Base-by-base conservation (phyloP, 495 filamentous ascomycete species). In the Bacidia gigantensis region DNA sequence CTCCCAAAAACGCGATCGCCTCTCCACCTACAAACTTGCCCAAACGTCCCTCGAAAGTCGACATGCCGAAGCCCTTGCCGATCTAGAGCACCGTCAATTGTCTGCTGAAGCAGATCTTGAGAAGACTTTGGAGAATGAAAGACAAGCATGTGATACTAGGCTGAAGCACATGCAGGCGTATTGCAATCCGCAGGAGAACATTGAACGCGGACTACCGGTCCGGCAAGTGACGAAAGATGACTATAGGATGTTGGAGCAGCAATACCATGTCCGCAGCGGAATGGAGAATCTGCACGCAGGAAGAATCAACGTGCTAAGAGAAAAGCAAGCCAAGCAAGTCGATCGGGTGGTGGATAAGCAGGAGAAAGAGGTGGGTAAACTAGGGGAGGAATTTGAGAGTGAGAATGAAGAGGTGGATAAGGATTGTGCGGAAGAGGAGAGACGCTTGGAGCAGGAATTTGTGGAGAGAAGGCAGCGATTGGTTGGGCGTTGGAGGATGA, bases 231-330 rank as follows among this genome's bases (percentile, higher is more conserved):
- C 80, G 12, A 71, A 77, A 52, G 66, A 70, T 48, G 72, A 83
- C 52, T 62, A 71, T 38, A 67, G 73, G 39, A 83, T 87, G 60
- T 70, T 90, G 0, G 75, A 77, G 21, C 80, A 86, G 59, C 80
- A 88, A 60, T 83, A 86, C 54, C 79, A 75, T 56, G 62, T 77
- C 35, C 76, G 83, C 40, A 79, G 83, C 56, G 72, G 78, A 47
- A 81, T 89, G 78, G 78, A 80, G 46, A 73, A 77, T 11, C 75
- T 84, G 1, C 84, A 89, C 56, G 73, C 80, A 43, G 70, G 78
- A 17, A 80, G 81, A 52, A 86, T 92, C 66, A 87, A 90, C 55
- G 84, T 89, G 1, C 74, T 92, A 51, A 73, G 86, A 5, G 86
- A 87, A 51, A 79, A 79, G 43, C 86, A 92, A 58, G 80, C 80